Conservation (phyloP, 192 early-diverging fungal genomes). For the Umbelopsis isabellina region DNA sequence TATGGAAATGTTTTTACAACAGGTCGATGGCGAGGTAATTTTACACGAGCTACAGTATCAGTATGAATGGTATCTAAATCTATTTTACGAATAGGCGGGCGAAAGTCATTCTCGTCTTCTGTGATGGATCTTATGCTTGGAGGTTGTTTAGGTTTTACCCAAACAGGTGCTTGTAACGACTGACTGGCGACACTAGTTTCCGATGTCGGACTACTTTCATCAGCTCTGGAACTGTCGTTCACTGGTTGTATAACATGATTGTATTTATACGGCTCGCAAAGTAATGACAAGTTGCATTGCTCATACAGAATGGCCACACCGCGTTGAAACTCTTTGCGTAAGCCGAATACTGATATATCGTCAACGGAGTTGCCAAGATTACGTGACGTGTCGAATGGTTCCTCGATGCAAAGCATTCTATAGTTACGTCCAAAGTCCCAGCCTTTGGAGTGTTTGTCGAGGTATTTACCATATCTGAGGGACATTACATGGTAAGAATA, state of each 20-base stretch:
- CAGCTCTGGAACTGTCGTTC: neutral
- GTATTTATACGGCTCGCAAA: constrained; percentile 57
- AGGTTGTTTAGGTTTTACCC: neutral
- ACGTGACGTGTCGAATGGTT: constrained; percentile 86
- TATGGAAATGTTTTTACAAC: constrained; percentile 14
- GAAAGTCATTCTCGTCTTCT: neutral
- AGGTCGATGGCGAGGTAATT: constrained; percentile 12
- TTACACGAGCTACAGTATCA: constrained; percentile 20
- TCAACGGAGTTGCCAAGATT: constrained; percentile 94
- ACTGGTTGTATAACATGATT: neutral
- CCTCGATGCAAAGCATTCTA: constrained; percentile 86
- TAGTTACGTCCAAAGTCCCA: constrained; percentile 80
- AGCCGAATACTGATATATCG: constrained; percentile 71
- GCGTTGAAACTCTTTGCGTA: constrained; percentile 82
- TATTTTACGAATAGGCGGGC: neutral
- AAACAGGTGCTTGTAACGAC: too few relatives aligned
- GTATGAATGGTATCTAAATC: constrained; percentile 15
- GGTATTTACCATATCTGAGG: constrained; percentile 74
- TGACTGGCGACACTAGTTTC: neutral
- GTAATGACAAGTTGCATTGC: constrained; percentile 42
- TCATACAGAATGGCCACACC: constrained; percentile 63
- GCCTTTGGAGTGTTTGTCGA: constrained; percentile 83
- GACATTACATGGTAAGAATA: constrained; percentile 82
- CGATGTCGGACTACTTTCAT: neutral
- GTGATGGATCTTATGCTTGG: neutral